Evolutionary conservation across 176 grass and related monocot species (phyloP), one percentile per base, ranked within the genome.

Genomic region (Zizania latifolia): DNA sequence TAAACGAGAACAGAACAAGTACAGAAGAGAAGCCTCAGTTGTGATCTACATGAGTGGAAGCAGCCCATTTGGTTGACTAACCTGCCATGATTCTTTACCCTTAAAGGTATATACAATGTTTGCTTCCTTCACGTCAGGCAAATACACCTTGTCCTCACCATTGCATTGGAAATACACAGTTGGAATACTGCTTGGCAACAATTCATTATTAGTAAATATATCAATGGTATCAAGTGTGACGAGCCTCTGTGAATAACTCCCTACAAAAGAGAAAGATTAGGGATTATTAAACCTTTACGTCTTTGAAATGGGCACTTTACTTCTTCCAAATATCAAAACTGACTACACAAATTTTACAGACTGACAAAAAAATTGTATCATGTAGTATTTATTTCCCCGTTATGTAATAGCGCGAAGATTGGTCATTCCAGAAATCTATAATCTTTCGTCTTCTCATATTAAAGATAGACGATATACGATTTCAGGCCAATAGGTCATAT

Each of bases 21-120:
- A 26, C 0, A 10, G 23, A 45, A 32, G 8, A 78, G 1, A 12
- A 17, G 13, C 4, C 26, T 26, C 15, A 62, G 57, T 22, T 35
- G 46, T 55, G 34, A 79, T 45, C 27, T 11, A 27, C 24, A 34
- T 43, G 27, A 82, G 32, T 35, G 39, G 23, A 78, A 65, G n/a
- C 28, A 35, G n/a, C 10, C 34, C 12, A 35, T 19, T 56, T 72
- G 70, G 8, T 74, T 44, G 36, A 89, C 73, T 74, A 76, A 87
- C 94, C 94, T 97, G 94, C 94, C 94, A 97, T 56, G 90, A 97
- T 83, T 97, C 94, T 89, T 92, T 77, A 50, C 88, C 94, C 61
- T 92, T 89, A 74, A 93, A 97, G 78, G 68, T 83, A 65, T 93
- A 93, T 58, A 89, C 26, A 11, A 75, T 29, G 67, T 98, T 26